A percentile compares a stretch with the other conserved stretches of the same genome.
phyloP scores from a whole-genome alignment of 495 filamentous ascomycete species.

The Penicillium samsonianum region DNA sequence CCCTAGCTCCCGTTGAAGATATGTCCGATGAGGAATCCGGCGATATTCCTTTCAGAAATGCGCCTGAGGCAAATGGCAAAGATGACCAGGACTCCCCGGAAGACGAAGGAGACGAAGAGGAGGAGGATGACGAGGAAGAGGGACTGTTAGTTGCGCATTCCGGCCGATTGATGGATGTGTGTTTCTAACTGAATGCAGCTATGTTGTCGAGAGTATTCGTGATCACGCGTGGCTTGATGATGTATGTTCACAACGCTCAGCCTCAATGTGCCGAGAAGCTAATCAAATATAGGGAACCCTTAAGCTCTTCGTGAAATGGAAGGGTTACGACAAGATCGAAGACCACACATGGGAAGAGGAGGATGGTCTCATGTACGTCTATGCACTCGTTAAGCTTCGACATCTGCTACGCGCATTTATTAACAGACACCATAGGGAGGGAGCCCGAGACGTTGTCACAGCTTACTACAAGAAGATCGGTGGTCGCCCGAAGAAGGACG shows the following conservation, averaged over 20 bases:
- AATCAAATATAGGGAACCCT: conserved; percentile 39
- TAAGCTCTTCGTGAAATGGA: conserved; percentile 62
- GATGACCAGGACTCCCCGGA: conserved; percentile 23
- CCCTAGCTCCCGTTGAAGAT: conserved; percentile 41
- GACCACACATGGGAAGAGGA: conserved; percentile 66
- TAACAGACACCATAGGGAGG: conserved; percentile 37
- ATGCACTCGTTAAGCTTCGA: background rate
- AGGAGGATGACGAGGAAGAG: conserved; percentile 43
- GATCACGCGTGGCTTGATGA: conserved; percentile 47
- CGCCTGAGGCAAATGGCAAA: conserved; percentile 29
- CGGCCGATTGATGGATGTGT: background rate
- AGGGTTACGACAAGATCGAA: conserved; percentile 55
- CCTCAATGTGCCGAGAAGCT: conserved; percentile 11
- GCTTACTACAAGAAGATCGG: conserved; percentile 59
- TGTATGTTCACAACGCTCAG: conserved; percentile 21
- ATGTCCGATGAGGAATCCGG: conserved; percentile 51
- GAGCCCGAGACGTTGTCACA: conserved; percentile 53
- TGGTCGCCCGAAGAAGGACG: conserved; percentile 49
- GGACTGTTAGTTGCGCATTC: conserved; percentile 37
- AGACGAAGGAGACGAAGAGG: conserved; percentile 35
- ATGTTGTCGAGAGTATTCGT: conserved; percentile 60
- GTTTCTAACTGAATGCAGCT: conserved; percentile 49
- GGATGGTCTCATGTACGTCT: conserved; percentile 50
- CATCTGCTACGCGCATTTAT: conserved; percentile 13
- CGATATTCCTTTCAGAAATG: conserved; percentile 43